These are phyloP conservation scores for Botrytis paeoniae DNA, from an alignment of 2,329 filamentous ascomycete species.

Conservation along the genomic window DNA sequence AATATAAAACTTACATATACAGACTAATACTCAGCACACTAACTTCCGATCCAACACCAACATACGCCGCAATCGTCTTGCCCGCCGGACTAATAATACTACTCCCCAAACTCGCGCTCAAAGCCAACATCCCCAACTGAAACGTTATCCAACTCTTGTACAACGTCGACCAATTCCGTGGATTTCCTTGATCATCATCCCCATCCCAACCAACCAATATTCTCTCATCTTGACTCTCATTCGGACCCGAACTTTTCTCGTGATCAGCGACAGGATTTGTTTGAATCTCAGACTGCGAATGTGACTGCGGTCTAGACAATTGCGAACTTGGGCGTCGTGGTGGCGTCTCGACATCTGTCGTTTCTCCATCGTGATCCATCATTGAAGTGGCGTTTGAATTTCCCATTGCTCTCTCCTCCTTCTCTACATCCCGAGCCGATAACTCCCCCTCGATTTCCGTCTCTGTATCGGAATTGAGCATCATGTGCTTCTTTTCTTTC, in stretches of 20 bases:
- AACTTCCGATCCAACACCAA: slow-evolving; percentile 44
- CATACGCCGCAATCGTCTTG: slow-evolving; percentile 42
- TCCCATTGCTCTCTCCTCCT: neutral
- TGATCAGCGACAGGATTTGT: neutral
- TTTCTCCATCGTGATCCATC: neutral
- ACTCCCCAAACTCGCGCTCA: slow-evolving; percentile 49
- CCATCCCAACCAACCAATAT: slow-evolving; percentile 66
- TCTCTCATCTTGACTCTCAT: slow-evolving; percentile 54
- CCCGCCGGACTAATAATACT: slow-evolving; percentile 50
- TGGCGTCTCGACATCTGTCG: slow-evolving; percentile 12
- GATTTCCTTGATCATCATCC: slow-evolving; percentile 43
- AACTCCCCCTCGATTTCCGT: neutral
- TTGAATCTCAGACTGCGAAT: neutral
- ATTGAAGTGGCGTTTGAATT: neutral
- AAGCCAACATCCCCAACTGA: slow-evolving; percentile 48
- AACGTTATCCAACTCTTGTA: slow-evolving; percentile 50
- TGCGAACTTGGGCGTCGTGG: neutral
- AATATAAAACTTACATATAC: slow-evolving; percentile 40
- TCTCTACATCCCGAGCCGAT: neutral
- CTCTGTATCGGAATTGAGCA: slow-evolving; percentile 3
- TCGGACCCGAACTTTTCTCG: neutral
- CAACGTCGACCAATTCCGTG: slow-evolving; percentile 44
- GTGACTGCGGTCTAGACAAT: neutral
- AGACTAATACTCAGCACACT: slow-evolving; percentile 47
- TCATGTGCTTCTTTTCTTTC: neutral